These are phyloP conservation scores for Calonectria naviculata DNA, from an alignment of 2,329 filamentous ascomycete species.

Conservation along the genomic window DNA sequence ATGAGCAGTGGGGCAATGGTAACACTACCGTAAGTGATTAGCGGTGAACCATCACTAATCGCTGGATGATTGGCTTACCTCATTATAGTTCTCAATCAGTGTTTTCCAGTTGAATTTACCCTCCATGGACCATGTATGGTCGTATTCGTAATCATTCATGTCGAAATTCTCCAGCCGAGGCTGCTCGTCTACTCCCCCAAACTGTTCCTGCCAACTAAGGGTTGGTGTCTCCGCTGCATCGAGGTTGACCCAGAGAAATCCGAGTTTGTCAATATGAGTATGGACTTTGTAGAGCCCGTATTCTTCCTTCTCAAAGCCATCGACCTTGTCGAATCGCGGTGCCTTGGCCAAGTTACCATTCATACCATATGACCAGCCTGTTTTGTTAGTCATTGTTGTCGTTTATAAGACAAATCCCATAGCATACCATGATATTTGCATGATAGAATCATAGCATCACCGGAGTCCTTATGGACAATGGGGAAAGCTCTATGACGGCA, in stretches of 20 bases:
- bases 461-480: slow-evolving; percentile 60
- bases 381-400: neutral
- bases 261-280: slow-evolving; percentile 60
- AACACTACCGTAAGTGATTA: slow-evolving; percentile 54
- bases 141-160: slow-evolving; percentile 63
- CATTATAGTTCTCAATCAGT: slow-evolving; percentile 71
- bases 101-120: slow-evolving; percentile 70
- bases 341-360: slow-evolving; percentile 68
- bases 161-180: slow-evolving; percentile 54
- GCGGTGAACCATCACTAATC: neutral
- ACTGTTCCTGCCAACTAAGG: slow-evolving; percentile 61
- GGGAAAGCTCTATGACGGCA: slow-evolving; percentile 70
- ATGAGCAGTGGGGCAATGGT: slow-evolving; percentile 69
- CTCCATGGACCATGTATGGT: slow-evolving; percentile 66
- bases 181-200: slow-evolving; percentile 57
- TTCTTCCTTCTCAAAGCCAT: slow-evolving; percentile 63
- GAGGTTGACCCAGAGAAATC: slow-evolving; percentile 69
- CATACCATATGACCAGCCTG: slow-evolving; percentile 66
- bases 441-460: slow-evolving; percentile 61
- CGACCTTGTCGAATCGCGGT: slow-evolving; percentile 65
- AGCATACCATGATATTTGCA: slow-evolving; percentile 68
- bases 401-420: neutral
- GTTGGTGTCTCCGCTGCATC: slow-evolving; percentile 55
- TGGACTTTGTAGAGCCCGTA: slow-evolving; percentile 66
- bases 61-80: neutral